Evolutionary conservation across 1,284 basidiomycete genomes (phyloP), one percentile per base, ranked within the genome.

Genomic region (Takashimella tepidaria): DNA sequence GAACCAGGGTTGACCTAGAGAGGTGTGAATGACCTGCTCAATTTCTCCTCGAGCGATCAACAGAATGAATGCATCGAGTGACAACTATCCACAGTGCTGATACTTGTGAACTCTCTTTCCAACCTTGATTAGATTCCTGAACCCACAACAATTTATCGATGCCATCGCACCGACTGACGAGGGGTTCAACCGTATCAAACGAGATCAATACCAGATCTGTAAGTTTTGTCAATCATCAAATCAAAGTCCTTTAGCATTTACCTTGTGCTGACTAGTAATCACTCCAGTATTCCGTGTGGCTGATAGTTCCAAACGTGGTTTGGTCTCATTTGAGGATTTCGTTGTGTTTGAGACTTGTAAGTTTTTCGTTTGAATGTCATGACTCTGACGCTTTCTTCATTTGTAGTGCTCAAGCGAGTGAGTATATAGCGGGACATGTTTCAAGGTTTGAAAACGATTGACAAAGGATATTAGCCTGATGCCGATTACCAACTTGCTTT

Each of bases 401-500:
- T 4, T 20, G 16, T 54, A 72, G 70, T 75, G 42, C 56, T 74
- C 55, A 75, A 75, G 62, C 56, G 64, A 41, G 70, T 73, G 45
- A 52, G 58, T 40, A n/a, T n/a, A n/a, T n/a, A n/a, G n/a, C n/a
- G n/a, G n/a, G n/a, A n/a, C n/a, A n/a, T n/a, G n/a, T n/a, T n/a
- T n/a, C n/a, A n/a, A n/a, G n/a, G n/a, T n/a, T n/a, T n/a, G n/a
- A n/a, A n/a, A n/a, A n/a, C n/a, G n/a, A n/a, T n/a, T 37, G 31
- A 37, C 31, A 8, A 16, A 37, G 10, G 8, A 16, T 37, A 37
- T 74, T 80, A 90, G 65, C 87, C 91, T 43, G 91, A 95, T 75
- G 91, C 92, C 31, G 91, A 93, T 72, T 92, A 93, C 74, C 89
- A 88, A 83, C 92, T 96, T 72, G 92, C 92, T 23, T 97, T 97